These are phyloP conservation scores for Sambucus nigra DNA, from an alignment of 129 eudicot genomes.

Conservation along the genomic window DNA sequence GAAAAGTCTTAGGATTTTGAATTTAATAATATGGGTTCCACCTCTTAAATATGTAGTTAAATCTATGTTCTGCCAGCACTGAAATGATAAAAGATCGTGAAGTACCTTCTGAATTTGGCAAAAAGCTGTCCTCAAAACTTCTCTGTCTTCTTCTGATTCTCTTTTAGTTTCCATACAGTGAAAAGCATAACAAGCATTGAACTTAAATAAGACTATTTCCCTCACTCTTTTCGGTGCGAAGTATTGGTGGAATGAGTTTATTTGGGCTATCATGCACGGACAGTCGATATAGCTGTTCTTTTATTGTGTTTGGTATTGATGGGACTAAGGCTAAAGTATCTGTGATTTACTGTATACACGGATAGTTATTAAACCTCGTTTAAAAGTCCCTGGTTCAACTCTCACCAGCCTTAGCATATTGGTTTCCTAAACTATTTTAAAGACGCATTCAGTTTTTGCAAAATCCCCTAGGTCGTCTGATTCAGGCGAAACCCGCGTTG, in stretches of 20 bases:
- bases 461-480: too few relatives aligned
- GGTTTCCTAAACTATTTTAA: too few relatives aligned
- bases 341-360: background rate
- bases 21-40: background rate
- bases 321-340: background rate
- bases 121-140: background rate
- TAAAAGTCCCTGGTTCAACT: too few relatives aligned
- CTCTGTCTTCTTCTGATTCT: background rate
- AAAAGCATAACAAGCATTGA: background rate
- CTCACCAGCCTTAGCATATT: too few relatives aligned
- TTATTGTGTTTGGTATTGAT: background rate
- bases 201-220: background rate
- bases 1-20: background rate
- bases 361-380: background rate
- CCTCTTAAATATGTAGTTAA: background rate
- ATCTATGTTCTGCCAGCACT: background rate
- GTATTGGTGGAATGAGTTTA: background rate
- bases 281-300: background rate
- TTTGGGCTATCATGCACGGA: background rate
- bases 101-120: background rate
- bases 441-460: too few relatives aligned
- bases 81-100: background rate
- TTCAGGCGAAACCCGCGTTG: too few relatives aligned
- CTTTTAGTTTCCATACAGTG: background rate
- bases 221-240: background rate